Evolutionary conservation across 2,329 filamentous ascomycete species (phyloP).

Genomic region (Pseudocercospora crystallina): DNA sequence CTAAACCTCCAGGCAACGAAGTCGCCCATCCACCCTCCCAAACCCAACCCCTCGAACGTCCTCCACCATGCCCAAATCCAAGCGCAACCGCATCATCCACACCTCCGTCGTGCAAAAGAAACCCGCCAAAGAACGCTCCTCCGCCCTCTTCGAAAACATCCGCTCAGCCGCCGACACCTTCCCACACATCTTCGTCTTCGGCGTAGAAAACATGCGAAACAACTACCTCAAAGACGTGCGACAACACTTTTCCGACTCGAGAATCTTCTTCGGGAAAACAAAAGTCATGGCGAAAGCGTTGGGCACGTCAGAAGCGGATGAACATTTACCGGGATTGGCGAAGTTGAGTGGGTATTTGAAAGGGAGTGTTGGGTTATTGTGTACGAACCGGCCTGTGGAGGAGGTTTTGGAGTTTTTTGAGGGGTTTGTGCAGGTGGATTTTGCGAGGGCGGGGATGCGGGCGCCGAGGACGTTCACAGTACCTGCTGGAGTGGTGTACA

Average conservation of each 20-base stretch:
- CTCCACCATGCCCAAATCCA: conserved; percentile 86
- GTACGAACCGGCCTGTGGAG: conserved; percentile 73
- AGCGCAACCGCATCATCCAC: conserved; percentile 84
- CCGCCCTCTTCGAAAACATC: conserved; percentile 83
- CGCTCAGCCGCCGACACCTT: conserved; percentile 82
- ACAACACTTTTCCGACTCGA: conserved; percentile 77
- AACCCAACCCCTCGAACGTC: not conserved
- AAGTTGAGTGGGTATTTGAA: conserved; percentile 66
- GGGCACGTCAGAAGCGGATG: conserved; percentile 68
- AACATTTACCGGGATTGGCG: conserved; percentile 76
- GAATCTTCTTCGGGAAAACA: conserved; percentile 98
- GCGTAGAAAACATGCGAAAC: conserved; percentile 97
- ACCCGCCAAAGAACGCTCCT: conserved; percentile 77
- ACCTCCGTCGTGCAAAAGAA: conserved; percentile 92
- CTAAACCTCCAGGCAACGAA: too few species aligned
- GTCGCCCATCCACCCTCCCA: too few species aligned
- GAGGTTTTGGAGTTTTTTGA: conserved; percentile 72
- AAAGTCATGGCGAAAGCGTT: conserved; percentile 98
- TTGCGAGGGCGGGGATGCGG: conserved; percentile 79
- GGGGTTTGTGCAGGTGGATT: conserved; percentile 74
- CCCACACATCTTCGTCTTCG: conserved; percentile 89
- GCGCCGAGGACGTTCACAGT: conserved; percentile 76
- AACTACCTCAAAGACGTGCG: conserved; percentile 90
- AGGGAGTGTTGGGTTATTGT: conserved; percentile 85
- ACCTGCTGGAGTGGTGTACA: conserved; percentile 79